Evolutionary conservation across 768 basidiomycete genomes (phyloP), one percentile per base, ranked within the genome.

Genomic region (Mycena metata): DNA sequence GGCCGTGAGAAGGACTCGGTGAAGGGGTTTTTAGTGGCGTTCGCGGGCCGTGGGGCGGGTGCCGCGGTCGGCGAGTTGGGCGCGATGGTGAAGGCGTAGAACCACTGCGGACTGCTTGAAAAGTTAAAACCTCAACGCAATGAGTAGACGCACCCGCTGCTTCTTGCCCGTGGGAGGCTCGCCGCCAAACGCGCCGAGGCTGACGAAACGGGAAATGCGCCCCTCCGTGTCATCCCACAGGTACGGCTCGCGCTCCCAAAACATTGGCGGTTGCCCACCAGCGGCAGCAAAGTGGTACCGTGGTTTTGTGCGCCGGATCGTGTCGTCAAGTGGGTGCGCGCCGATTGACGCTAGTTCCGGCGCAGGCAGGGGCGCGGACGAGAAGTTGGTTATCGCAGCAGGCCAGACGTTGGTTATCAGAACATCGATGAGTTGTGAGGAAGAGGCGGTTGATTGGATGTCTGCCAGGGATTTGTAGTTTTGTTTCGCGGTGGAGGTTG

Each of bases 161-260:
- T 96, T 97, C 82, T 95, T 96, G 11, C 84, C 86, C 10, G 84
- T 79, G 1, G 82, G 74, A 12, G 84, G 76, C 64, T 83, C 86
- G 10, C 88, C 90, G 19, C 95, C 96, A 76, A 98, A 94, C n/a
- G 91, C 85, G 41, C 96, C 98, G 10, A 99, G 83, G 67, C 92
- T 91, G 49, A 99, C 86, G 70, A 97, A 96, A 43, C 96, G 85
- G 35, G 91, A 89, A 45, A 92, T 81, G 36, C 94, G 86, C 21
- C 84, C 86, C 30, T 82, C 81, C 58, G 91, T 90, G 41, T 90
- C 90, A 47, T 89, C 87, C 96, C 96, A 98, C 5, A 87, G 77
- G 76, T 91, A 97, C 1, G 98, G 96, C 66, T 98, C 96, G 59
- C 96, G 84, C 78, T 99, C 98, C 96, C 96, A 99, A 77, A 98